Percentiles rank a stretch among this genome's conserved stretches.
phyloP scores from a whole-genome alignment of 805 yeast genomes.

The Lipomyces yamadae region DNA sequence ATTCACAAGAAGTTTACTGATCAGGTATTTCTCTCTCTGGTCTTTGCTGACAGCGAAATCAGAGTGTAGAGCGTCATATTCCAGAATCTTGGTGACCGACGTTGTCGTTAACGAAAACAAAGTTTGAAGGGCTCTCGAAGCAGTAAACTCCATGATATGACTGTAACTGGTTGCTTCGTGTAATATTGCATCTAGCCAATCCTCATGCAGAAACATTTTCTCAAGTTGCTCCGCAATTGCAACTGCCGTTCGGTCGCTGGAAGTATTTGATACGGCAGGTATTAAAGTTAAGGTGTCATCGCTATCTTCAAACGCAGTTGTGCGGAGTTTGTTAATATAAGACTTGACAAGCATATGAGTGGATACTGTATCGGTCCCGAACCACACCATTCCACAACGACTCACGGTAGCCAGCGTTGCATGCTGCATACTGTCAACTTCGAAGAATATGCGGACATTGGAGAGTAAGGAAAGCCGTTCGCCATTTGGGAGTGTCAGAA shows the following conservation, averaged over 20 bases:
- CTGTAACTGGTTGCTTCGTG: conserved; percentile 42
- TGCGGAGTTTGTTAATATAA: conserved; percentile 34
- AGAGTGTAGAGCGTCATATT: conserved; percentile 38
- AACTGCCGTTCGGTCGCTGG: background rate
- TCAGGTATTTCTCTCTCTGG: conserved; percentile 40
- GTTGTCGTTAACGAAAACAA: conserved; percentile 51
- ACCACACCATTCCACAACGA: conserved; percentile 88
- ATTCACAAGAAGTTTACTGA: conserved; percentile 43
- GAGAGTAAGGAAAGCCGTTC: conserved; percentile 74
- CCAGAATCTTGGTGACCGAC: conserved; percentile 45
- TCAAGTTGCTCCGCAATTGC: background rate
- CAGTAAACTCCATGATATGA: conserved; percentile 61
- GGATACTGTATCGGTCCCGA: conserved; percentile 50
- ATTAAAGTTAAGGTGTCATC: conserved; percentile 30
- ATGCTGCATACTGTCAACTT: conserved; percentile 64
- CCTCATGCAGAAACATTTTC: conserved; percentile 9
- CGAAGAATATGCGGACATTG: conserved; percentile 72
- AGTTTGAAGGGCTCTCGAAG: conserved; percentile 48
- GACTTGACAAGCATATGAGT: conserved; percentile 40
- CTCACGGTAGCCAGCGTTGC: conserved; percentile 93
- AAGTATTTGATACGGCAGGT: background rate
- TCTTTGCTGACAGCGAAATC: conserved; percentile 40
- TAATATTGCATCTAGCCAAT: conserved; percentile 39
- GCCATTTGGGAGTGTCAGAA: conserved; percentile 85
- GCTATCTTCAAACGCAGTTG: conserved; percentile 33